Base-by-base conservation (phyloP, 139 green algal genomes). In the Micromonas commoda region DNA sequence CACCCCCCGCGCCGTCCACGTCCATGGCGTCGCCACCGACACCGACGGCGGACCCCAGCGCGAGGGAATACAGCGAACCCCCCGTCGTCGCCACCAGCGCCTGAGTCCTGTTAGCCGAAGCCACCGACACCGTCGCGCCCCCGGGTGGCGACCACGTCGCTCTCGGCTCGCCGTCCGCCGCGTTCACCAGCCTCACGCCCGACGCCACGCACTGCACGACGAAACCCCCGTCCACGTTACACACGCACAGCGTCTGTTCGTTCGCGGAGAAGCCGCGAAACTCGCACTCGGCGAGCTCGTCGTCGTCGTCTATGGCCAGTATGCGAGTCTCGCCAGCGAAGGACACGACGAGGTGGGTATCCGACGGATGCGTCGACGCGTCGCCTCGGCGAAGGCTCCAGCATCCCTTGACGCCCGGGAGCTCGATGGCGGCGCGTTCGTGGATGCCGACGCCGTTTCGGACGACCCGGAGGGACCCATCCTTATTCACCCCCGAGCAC, bases 371-470 rank as follows among this genome's bases (percentile, higher is more conserved):
- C 65, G 45, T 57, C 45, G 9, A 16, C 45, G 80, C 39, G 1
- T 64, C 61, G 37, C 33, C 71, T 38, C 64, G 33, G 35, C 80
- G 85, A n/a, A 98, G 82, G 65, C 81, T 91, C 93, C 94, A 99
- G 74, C 97, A 85, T 39, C 94, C 94, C 84, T 94, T 91, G 33
- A 94, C 87, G 60, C 85, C 89, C 45, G 78, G 77, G 33, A 87
- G 77, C 38, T 85, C 76, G 16, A 84, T 81, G n/a, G 72, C 66
- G 0, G 83, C 81, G 79, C 96, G 92, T 81, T 97, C 90, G 63
- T 94, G 90, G 80, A 99, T 93, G 75, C 95, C 95, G n/a, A 99
- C 96, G 68, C 95, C 95, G 77, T 97, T 98, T 51, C 94, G 90
- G 33, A 99, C 87, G 23, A 98, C 89, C 19, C 95, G 89, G 72